phyloP scores from a whole-genome alignment of 345 rosid species.

The Sonneratia caseolaris region DNA sequence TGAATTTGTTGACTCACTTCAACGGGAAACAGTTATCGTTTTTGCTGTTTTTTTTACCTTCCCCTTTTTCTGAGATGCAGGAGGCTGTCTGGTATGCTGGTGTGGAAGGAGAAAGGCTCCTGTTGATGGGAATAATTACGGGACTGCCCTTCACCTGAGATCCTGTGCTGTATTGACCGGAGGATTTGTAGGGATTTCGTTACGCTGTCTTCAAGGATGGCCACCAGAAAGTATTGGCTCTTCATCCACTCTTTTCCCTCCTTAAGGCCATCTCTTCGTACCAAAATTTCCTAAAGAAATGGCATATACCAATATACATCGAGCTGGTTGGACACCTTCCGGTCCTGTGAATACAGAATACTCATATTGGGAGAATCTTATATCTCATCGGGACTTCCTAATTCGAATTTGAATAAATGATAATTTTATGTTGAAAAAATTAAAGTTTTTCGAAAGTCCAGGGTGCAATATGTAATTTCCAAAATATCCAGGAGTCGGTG shows the following conservation, averaged over 20 bases:
- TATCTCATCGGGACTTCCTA: too few relatives aligned
- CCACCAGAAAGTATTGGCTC: background rate
- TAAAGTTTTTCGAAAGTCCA: background rate
- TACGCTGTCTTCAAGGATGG: background rate
- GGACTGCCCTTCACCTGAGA: conserved; percentile 4
- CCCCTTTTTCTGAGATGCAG: background rate
- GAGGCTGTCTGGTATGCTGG: background rate
- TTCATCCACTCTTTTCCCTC: background rate
- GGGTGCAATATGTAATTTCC: background rate
- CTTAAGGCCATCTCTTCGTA: background rate
- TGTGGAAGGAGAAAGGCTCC: background rate
- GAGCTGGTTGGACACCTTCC: too few relatives aligned
- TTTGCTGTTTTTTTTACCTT: background rate
- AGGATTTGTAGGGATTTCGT: conserved; percentile 12
- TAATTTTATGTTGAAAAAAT: too few relatives aligned
- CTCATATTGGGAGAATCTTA: too few relatives aligned
- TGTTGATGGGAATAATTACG: background rate
- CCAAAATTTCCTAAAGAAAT: background rate
- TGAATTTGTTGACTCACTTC: background rate
- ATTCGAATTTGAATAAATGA: too few relatives aligned
- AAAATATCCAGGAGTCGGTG: too few relatives aligned
- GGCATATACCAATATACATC: too few relatives aligned
- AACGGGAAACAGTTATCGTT: background rate
- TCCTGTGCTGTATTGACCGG: background rate
- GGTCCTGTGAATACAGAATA: too few relatives aligned